Evolutionary conservation across 2,329 filamentous ascomycete genomes (phyloP).

Genomic region (Diaporthe caulivora): DNA sequence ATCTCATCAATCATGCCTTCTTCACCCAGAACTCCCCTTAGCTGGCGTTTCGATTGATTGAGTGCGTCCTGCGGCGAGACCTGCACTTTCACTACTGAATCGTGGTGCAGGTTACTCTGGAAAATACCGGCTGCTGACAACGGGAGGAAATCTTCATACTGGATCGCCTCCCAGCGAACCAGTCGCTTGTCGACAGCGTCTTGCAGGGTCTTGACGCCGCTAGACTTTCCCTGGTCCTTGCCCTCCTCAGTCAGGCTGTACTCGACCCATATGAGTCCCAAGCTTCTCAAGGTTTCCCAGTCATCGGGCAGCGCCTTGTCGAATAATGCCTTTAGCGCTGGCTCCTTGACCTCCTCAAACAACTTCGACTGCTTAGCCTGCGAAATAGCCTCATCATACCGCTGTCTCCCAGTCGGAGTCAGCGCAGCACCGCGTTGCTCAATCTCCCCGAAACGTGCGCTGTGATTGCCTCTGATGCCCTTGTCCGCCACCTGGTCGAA

Average conservation of each 20-base stretch:
- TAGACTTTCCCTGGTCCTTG: background rate
- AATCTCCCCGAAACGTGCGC: slow-evolving; percentile 65
- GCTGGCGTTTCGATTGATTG: slow-evolving; percentile 16
- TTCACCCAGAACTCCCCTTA: slow-evolving; percentile 24
- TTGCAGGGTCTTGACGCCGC: background rate
- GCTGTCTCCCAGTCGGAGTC: slow-evolving; percentile 56
- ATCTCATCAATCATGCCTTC: slow-evolving; percentile 34
- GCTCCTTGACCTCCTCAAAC: background rate
- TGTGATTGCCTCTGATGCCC: slow-evolving; percentile 54
- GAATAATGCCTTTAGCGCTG: slow-evolving; percentile 8
- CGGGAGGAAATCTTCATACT: slow-evolving; percentile 67
- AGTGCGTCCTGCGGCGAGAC: background rate
- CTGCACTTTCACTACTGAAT: background rate
- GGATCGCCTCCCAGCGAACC: slow-evolving; percentile 57
- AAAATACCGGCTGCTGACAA: slow-evolving; percentile 64
- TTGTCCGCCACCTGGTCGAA: slow-evolving; percentile 47
- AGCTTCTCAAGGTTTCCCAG: slow-evolving; percentile 51
- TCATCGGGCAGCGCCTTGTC: slow-evolving; percentile 55
- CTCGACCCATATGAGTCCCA: slow-evolving; percentile 54
- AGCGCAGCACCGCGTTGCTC: slow-evolving; percentile 65
- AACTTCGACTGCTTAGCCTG: slow-evolving; percentile 44
- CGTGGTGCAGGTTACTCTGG: slow-evolving; percentile 37
- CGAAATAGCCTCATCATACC: slow-evolving; percentile 60
- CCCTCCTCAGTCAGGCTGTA: slow-evolving; percentile 47
- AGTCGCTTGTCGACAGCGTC: slow-evolving; percentile 45